phyloP scores from a whole-genome alignment of 768 basidiomycete genomes.

The Dentipellis fragilis region DNA sequence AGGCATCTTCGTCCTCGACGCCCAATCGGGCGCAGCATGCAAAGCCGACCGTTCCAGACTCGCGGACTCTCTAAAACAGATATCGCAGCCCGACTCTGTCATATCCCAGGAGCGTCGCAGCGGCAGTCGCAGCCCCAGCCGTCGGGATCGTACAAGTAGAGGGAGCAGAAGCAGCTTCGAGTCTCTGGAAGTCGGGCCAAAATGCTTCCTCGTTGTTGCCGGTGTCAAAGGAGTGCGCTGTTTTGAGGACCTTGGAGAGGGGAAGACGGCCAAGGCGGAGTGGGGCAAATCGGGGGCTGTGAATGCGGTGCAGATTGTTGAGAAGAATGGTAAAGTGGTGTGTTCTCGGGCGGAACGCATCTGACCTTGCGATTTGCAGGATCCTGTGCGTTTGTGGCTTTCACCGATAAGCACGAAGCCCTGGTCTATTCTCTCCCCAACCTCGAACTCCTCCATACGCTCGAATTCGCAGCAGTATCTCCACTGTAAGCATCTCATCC shows the following conservation, averaged over 20 bases:
- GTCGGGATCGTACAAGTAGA: neutral
- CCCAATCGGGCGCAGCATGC: constrained; percentile 36
- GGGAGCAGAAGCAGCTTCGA: constrained; percentile 2
- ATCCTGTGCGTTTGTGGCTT: constrained; percentile 38
- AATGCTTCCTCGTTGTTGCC: constrained; percentile 40
- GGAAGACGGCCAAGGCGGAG: constrained; percentile 56
- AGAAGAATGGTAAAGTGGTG: constrained; percentile 41
- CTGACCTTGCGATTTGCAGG: constrained; percentile 29
- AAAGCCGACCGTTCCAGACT: constrained; percentile 36
- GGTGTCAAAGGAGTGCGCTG: constrained; percentile 51
- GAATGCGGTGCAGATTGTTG: constrained; percentile 42
- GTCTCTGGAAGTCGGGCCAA: constrained; percentile 17
- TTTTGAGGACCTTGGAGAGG: constrained; percentile 50
- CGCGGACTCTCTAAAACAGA: constrained; percentile 20
- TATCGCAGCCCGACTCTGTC: neutral
- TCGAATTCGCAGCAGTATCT: constrained; percentile 6
- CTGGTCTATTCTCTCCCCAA: constrained; percentile 55
- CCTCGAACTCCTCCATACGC: constrained; percentile 44
- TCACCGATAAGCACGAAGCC: constrained; percentile 38
- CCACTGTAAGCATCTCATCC: constrained; percentile 3
- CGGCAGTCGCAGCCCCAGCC: neutral
- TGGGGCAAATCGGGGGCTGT: constrained; percentile 48
- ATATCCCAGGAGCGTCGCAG: neutral
- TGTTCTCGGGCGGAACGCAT: neutral
- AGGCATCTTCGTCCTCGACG: constrained; percentile 45